Evolutionary conservation across 2,329 filamentous ascomycete species (phyloP).

Genomic region (Didymellaceae sp.): DNA sequence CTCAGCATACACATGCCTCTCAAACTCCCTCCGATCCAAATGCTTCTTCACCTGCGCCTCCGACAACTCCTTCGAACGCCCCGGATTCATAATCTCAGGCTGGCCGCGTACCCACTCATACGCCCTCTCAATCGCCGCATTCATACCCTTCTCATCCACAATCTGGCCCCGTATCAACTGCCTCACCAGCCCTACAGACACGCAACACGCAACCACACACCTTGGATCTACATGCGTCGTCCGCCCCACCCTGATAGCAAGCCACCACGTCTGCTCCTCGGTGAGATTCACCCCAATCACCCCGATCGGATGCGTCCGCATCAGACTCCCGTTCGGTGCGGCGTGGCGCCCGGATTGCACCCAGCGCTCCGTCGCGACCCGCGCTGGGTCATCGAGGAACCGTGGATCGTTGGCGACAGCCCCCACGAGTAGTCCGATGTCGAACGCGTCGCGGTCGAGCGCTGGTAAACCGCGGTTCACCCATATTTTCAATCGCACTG

Average conservation of each 20-base stretch:
- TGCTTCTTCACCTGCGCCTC: conserved; percentile 22
- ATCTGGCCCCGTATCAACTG: conserved; percentile 57
- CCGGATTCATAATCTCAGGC: conserved; percentile 32
- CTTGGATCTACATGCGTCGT: conserved; percentile 61
- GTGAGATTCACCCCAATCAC: conserved; percentile 54
- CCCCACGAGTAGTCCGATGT: conserved; percentile 57
- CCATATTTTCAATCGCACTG: conserved; percentile 56
- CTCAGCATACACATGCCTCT: conserved; percentile 49
- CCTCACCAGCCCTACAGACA: conserved; percentile 57
- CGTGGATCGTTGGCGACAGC: conserved; percentile 51
- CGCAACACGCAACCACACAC: conserved; percentile 58
- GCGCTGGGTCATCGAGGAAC: conserved; percentile 52
- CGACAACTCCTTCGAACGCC: conserved; percentile 34
- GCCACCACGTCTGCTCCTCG: conserved; percentile 53
- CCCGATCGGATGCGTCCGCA: conserved; percentile 61
- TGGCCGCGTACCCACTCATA: conserved; percentile 50
- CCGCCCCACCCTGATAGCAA: conserved; percentile 52
- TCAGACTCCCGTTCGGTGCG: conserved; percentile 61
- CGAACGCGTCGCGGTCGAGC: conserved; percentile 57
- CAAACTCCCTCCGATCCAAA: conserved; percentile 53
- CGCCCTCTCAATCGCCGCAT: conserved; percentile 51
- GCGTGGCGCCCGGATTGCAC: conserved; percentile 46
- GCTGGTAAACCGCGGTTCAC: conserved; percentile 55
- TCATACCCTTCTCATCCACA: conserved; percentile 48
- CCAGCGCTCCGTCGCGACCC: conserved; percentile 53